A percentile compares a stretch with the other conserved stretches of the same genome.
phyloP scores from a whole-genome alignment of 192 early-diverging fungal species.

The Linnemannia hyalina region DNA sequence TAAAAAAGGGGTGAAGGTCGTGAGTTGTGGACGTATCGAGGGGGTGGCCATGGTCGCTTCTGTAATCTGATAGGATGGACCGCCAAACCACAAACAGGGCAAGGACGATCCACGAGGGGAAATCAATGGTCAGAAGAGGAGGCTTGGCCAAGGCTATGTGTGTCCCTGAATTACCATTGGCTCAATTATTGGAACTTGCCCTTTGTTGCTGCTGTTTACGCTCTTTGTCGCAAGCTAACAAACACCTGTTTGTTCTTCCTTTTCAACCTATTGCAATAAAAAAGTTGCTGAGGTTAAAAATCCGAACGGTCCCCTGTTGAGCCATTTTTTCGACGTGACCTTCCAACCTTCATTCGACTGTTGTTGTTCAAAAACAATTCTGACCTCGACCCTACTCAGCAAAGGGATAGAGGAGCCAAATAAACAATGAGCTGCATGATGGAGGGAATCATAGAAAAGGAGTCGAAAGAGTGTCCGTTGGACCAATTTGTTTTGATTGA shows the following conservation, averaged over 20 bases:
- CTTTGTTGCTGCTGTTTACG: background rate
- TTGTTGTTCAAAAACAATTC: background rate
- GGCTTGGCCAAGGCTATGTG: background rate
- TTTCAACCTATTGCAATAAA: background rate
- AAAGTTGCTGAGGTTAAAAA: background rate
- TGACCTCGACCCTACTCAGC: background rate
- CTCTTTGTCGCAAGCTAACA: background rate
- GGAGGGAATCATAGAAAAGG: background rate
- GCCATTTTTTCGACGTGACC: background rate
- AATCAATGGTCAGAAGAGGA: background rate
- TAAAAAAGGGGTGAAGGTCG: background rate
- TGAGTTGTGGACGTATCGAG: background rate
- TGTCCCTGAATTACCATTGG: background rate
- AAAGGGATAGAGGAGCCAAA: background rate
- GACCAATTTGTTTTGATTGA: background rate
- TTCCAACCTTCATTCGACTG: background rate
- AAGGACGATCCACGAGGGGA: slow-evolving; percentile 1
- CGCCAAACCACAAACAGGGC: background rate
- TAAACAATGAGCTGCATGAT: background rate
- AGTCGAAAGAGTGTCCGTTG: background rate
- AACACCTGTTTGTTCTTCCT: background rate
- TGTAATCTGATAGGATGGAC: background rate
- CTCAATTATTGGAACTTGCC: background rate
- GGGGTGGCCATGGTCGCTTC: background rate
- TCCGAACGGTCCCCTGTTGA: background rate